Evolutionary conservation across 768 basidiomycete genomes (phyloP).

Genomic region (Lactarius indigo): DNA sequence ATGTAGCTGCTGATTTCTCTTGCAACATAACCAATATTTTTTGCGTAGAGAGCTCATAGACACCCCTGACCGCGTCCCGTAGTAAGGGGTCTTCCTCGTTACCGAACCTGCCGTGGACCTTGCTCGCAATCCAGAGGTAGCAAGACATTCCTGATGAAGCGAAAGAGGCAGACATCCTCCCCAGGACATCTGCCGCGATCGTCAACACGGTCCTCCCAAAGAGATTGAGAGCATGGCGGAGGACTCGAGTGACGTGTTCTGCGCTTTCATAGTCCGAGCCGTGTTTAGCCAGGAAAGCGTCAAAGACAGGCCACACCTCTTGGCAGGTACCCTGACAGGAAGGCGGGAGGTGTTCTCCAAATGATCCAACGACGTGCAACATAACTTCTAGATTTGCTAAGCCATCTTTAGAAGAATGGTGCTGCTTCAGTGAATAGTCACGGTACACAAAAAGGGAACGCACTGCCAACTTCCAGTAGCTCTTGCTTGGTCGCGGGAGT

Average conservation of each 20-base stretch:
- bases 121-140: constrained; percentile 93
- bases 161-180: constrained; percentile 74
- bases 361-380: constrained; percentile 75
- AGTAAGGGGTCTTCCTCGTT: constrained; percentile 56
- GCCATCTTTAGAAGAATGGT: constrained; percentile 49
- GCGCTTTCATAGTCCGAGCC: constrained; percentile 71
- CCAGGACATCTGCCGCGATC: constrained; percentile 66
- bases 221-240: constrained; percentile 79
- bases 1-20: constrained; percentile 60
- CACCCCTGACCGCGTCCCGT: constrained; percentile 51
- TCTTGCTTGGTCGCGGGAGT: constrained; percentile 65
- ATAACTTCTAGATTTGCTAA: constrained; percentile 94
- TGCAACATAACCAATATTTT: constrained; percentile 68
- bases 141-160: constrained; percentile 77
- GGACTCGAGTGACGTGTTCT: constrained; percentile 79
- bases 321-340: constrained; percentile 74
- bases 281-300: constrained; percentile 73
- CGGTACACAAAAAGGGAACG: constrained; percentile 31
- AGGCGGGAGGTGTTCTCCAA: constrained; percentile 77
- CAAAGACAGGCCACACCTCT: constrained; percentile 83
- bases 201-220: constrained; percentile 66
- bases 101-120: constrained; percentile 76
- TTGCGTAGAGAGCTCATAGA: constrained; percentile 74
- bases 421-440: constrained; percentile 19
- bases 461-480: constrained; percentile 63